Base-by-base conservation (phyloP, 345 rosid genomes). In the Eucalyptus pauciflora region DNA sequence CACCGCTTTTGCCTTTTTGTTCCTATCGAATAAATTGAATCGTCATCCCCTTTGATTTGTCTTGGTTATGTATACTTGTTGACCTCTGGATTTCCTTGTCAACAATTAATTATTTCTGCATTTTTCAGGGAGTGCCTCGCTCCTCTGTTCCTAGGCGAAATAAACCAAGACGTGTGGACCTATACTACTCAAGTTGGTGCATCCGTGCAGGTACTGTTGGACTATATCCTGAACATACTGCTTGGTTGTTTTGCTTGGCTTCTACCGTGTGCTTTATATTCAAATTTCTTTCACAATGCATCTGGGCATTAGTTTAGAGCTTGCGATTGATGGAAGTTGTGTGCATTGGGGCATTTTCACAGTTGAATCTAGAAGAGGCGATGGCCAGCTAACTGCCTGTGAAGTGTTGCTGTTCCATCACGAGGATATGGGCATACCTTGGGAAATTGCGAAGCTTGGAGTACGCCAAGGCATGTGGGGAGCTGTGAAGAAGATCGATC, bases 391-490 rank as follows among this genome's bases (percentile, higher is more conserved):
- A 88, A 94, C 98, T 87, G 94, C 99, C 13, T 95, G 98, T 85
- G 99, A 98, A 92, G 99, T 98, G 50, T 86, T 97, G 86, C 94
- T 98, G 13, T 98, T 98, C 92, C 99, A 98, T 92, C 94, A 98
- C 27, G 99, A 98, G 86, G 97, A 98, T 91, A 98, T 98, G 99
- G 99, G 99, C 48, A 97, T 98, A 87, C 98, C 99, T 4, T 98
- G 99, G 98, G 98, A 97, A 92, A 93, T 98, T 85, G 98, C 99
- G 8, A 98, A 98, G 91, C 97, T 98, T 43, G 99, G 99, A 79
- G 95, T 98, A 86, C 92, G 98, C 88, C 98, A 98, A 89, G 99
- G 99, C n/a, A 98, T 96, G 99, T 98, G 99, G 99, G 99, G 99
- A 93, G 98, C 99, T 16, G 99, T 98, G 86, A 96, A 96, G 95